phyloP scores from a whole-genome alignment of 495 filamentous ascomycete genomes.

The Pyrenula aspistea region DNA sequence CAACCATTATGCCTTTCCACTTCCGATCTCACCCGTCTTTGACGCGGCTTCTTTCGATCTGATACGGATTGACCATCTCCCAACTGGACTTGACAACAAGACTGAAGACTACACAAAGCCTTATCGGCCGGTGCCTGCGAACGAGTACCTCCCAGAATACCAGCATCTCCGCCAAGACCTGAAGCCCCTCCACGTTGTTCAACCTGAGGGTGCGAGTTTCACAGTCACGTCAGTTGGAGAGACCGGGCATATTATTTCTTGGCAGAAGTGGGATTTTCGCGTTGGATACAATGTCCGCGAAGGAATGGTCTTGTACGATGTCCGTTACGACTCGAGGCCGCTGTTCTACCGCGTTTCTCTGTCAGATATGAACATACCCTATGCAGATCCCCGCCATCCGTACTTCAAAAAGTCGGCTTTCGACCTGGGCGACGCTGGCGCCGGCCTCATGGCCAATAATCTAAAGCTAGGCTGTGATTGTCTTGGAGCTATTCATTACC shows the following conservation, averaged over 20 bases:
- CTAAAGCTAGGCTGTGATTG: conserved; percentile 56
- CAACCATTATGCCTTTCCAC: conserved; percentile 72
- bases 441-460: conserved; percentile 55
- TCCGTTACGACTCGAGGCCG: conserved; percentile 56
- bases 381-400: conserved; percentile 50
- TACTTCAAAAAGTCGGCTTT: conserved; percentile 60
- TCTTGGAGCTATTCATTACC: conserved; percentile 55
- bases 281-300: conserved; percentile 55
- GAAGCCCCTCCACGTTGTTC: conserved; percentile 64
- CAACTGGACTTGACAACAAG: conserved; percentile 19
- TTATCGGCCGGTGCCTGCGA: conserved; percentile 40
- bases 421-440: conserved; percentile 57
- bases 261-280: conserved; percentile 60
- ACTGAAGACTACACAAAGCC: conserved; percentile 26
- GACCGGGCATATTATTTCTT: conserved; percentile 37
- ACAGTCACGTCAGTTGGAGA: conserved; percentile 9
- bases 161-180: conserved; percentile 52
- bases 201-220: conserved; percentile 70
- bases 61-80: conserved; percentile 38
- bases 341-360: conserved; percentile 59
- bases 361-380: conserved; percentile 65
- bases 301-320: conserved; percentile 49
- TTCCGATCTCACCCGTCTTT: conserved; percentile 68
- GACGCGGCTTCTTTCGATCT: conserved; percentile 51
- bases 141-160: conserved; percentile 65